Percentiles rank a stretch among this genome's conserved stretches.
These are phyloP conservation scores for Populus hybrid DNA, from an alignment of 441 rosid species.

Conservation along the genomic window DNA sequence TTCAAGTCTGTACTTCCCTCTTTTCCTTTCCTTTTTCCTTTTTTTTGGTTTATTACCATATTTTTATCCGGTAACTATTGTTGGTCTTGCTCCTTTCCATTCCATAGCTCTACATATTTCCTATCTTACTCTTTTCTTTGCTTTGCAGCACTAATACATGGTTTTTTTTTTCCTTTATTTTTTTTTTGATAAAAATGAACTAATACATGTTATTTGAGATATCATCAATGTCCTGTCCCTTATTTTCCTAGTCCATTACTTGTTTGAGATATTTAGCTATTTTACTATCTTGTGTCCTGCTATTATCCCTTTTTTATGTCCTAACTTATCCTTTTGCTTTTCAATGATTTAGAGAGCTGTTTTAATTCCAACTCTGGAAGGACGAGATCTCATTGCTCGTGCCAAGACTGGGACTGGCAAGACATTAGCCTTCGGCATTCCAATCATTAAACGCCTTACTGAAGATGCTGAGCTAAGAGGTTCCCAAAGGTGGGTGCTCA, in stretches of 20 bases:
- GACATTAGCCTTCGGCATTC: slow-evolving; percentile 96
- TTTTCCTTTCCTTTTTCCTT: not conserved
- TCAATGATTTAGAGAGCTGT: slow-evolving; percentile 73
- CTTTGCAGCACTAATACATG: not conserved
- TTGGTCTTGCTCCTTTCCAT: not conserved
- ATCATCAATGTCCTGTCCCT: not conserved
- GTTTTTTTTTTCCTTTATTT: no score
- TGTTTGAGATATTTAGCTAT: not conserved
- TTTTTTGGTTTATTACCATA: not conserved
- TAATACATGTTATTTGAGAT: not conserved
- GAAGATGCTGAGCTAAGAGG: slow-evolving; percentile 47
- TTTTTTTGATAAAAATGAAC: no score
- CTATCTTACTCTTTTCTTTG: not conserved
- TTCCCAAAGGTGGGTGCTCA: slow-evolving; percentile 69
- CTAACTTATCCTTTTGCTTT: not conserved
- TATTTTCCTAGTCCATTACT: not conserved
- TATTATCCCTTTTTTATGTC: not conserved
- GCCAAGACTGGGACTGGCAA: slow-evolving; percentile 99
- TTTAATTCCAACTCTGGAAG: slow-evolving; percentile 79
- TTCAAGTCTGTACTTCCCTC: slow-evolving; percentile 51
- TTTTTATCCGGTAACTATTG: not conserved
- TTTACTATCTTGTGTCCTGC: not conserved
- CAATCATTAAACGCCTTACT: slow-evolving; percentile 75
- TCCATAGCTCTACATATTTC: not conserved
- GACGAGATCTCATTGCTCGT: slow-evolving; percentile 90